Percentiles rank a stretch among this genome's conserved stretches.
Conservation (phyloP, 306 rosid species). For the Parietaria judaica region DNA sequence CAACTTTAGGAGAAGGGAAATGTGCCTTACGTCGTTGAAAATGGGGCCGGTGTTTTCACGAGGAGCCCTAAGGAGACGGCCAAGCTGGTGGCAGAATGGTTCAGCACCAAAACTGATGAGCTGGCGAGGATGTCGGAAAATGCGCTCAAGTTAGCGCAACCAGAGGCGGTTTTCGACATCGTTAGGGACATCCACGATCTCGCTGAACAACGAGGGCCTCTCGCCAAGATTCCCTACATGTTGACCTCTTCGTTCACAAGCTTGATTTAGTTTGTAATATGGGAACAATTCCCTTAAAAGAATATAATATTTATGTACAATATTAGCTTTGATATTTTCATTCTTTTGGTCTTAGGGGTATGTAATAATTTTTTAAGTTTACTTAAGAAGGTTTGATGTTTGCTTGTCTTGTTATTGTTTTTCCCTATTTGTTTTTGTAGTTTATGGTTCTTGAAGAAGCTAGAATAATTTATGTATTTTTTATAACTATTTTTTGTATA, state of each 20-base stretch:
- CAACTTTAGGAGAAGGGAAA: constrained; percentile 79
- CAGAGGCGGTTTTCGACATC: constrained; percentile 87
- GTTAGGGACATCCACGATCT: constrained; percentile 88
- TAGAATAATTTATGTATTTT: constrained; percentile 18
- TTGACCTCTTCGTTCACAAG: constrained; percentile 77
- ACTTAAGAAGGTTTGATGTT: constrained; percentile 23
- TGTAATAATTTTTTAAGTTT: constrained; percentile 23
- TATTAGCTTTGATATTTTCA: constrained; percentile 35
- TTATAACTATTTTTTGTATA: not conserved
- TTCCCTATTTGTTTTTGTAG: constrained; percentile 8
- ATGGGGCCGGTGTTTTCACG: constrained; percentile 95
- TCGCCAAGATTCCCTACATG: constrained; percentile 52
- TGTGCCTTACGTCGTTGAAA: constrained; percentile 88
- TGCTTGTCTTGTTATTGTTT: constrained; percentile 12
- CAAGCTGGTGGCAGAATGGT: constrained; percentile 73
- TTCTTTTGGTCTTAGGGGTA: constrained; percentile 35
- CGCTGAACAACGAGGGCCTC: constrained; percentile 60
- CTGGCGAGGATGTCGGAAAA: constrained; percentile 61
- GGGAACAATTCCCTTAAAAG: constrained; percentile 12
- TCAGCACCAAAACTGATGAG: constrained; percentile 66
- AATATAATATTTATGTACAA: constrained; percentile 35
- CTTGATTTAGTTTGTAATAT: constrained; percentile 34
- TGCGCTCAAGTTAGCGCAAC: constrained; percentile 83
- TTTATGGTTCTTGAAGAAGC: not conserved
- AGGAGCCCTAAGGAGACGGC: constrained; percentile 87